Base-by-base conservation (phyloP, 371 early-diverging fungal species). In the Lichtheimia ramosa region DNA sequence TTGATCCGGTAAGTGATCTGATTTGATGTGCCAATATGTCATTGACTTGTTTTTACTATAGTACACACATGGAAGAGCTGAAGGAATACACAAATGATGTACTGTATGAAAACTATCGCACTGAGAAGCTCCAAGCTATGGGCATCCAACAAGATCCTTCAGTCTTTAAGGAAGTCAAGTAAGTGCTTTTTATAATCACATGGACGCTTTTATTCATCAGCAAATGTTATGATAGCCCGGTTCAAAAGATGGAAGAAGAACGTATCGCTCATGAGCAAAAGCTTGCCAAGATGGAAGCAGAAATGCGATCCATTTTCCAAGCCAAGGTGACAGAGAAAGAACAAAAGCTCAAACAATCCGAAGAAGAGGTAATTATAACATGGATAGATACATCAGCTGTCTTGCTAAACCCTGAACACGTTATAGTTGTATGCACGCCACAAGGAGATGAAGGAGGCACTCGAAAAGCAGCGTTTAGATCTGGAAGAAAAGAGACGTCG, bases 301-400 rank as follows among this genome's bases (percentile, higher is more conserved):
- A 98, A 73, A 97, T 98, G 97, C 91, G 92, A 71, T 84, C 90
- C 14, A 96, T 98, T 49, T 97, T 98, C 90, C 92, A 95, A 70
- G 93, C 94, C 62, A 97, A 98, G 82, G 96, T 97, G 14, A 90
- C 93, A 51, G 98, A 98, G 73, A 97, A 97, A 83, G 97, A 97
- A 71, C 75, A 88, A 54, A 96, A 96, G 82, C 80, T 98, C 65
- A 96, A 95, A 79, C 95, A 95, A 70, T 88, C 90, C 41, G 98
- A 98, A 75, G 95, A 96, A 66, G 98, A 98, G 74, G 34, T 34
- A 34, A 3, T 8, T 34, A 34, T 5, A 84, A 87, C 76, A 65
- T n/a, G 3, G 8, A 20, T 59, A 1, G 20, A 8, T 5, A n/a
- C 8, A 28, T 6, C 1, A 6, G n/a, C 3, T 28, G 28, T 28